Base-by-base conservation (phyloP, 164 flowering plant genomes). In the Chloranthus sessilifolius region DNA sequence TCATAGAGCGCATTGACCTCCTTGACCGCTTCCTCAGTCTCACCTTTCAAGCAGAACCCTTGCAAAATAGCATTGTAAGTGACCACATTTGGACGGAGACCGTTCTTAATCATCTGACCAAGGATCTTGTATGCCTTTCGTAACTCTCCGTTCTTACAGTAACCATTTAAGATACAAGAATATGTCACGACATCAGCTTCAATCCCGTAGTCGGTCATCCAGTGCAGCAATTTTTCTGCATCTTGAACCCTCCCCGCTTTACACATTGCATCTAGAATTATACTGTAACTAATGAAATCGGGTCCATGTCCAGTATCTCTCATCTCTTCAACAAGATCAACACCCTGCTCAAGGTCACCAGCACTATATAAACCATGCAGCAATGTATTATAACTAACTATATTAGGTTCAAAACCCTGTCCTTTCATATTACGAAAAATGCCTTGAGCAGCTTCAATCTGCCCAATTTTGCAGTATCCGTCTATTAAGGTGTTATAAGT, bases 401-500 rank as follows among this genome's bases (percentile, higher is more conserved):
- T 38, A 62, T 49, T 55, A 20, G 66, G 66, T 43, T 48, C 37
- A 19, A 47, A 24, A 28, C 61, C 61, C 20, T 28, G 26, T 3
- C 17, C 47, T 30, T 55, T 21, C 55, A 62, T 44, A 14, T 62
- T 35, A 36, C 15, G 48, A 38, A 62, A 24, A 22, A 62, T 38
- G 27, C 23, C 47, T 44, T 19, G 31, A 15, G 66, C 66, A 43
- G 12, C 47, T 31, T 43, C n/a, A 29, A 56, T 29, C 35, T 31
- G 46, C 46, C 58, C 56, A 3, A 23, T 44, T 26, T 45, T 51
- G 60, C 60, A 56, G 19, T 50, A 55, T 8, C 67, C 68, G 38
- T 47, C 30, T 7, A 67, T 67, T 47, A 67, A 50, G 21, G 16
- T 41, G 34, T 46, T 63, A 52, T 59, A 63, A 33, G 61, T 63